phyloP scores from a whole-genome alignment of 768 basidiomycete genomes.

The Lactarius sp. region DNA sequence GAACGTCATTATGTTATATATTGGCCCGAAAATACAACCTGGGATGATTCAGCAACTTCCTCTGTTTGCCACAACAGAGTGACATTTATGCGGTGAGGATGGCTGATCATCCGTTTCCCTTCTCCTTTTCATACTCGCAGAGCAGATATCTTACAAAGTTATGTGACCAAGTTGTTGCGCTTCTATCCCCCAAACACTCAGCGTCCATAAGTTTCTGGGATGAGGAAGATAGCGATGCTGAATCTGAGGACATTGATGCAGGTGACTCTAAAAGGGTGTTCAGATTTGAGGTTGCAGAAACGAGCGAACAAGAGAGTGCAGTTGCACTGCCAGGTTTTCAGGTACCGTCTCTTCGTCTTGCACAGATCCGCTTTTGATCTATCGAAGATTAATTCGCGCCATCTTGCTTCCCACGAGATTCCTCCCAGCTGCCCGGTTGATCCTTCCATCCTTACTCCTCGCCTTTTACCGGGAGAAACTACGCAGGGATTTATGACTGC shows the following conservation, averaged over 20 bases:
- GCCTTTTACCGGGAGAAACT: conserved; percentile 22
- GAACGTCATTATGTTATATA: conserved; percentile 45
- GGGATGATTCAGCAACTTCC: conserved; percentile 46
- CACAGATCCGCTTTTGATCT: background rate
- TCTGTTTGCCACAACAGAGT: conserved; percentile 48
- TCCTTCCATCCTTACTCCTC: background rate
- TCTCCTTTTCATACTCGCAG: background rate
- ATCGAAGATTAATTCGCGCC: background rate
- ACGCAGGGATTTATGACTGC: conserved; percentile 20
- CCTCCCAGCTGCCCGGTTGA: background rate
- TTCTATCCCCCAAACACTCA: conserved; percentile 47
- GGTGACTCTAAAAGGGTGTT: conserved; percentile 45
- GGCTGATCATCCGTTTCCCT: background rate
- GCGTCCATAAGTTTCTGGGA: conserved; percentile 40
- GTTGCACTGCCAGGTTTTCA: conserved; percentile 41
- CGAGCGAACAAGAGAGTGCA: conserved; percentile 49
- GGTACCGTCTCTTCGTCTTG: conserved; percentile 29
- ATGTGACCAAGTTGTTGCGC: conserved; percentile 48
- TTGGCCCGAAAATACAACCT: conserved; percentile 59
- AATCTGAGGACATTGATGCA: conserved; percentile 36
- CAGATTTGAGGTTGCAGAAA: conserved; percentile 50
- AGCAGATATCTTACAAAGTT: conserved; percentile 27
- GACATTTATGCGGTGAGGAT: conserved; percentile 54
- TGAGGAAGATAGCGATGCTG: conserved; percentile 29
- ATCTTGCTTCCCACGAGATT: background rate